Conservation (phyloP, 495 filamentous ascomycete species). For the Apiosordaria backusii region DNA sequence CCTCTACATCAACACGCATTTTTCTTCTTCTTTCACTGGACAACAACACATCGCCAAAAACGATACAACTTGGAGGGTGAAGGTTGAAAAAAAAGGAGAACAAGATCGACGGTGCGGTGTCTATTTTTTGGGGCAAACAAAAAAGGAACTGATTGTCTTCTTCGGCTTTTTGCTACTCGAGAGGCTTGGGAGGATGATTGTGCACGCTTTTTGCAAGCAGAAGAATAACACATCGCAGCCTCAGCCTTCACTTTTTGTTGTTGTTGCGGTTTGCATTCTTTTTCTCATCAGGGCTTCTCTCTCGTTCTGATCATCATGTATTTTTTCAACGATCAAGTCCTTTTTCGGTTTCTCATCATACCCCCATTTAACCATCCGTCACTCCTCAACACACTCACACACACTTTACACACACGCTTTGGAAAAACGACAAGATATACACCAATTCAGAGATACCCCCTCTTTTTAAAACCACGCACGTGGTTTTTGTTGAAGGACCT, state of each 20-base stretch:
- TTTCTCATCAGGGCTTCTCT: neutral
- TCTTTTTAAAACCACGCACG: slow-evolving; percentile 2
- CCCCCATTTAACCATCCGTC: neutral
- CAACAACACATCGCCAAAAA: neutral
- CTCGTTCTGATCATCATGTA: neutral
- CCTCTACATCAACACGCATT: neutral
- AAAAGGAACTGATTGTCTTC: too few relatives aligned
- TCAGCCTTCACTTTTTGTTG: neutral
- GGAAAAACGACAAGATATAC: neutral
- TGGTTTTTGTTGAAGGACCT: neutral
- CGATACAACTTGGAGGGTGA: neutral
- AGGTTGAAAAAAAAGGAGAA: neutral
- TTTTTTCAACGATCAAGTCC: neutral
- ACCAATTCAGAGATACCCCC: neutral
- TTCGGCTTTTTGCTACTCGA: too few relatives aligned
- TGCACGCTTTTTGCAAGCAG: neutral
- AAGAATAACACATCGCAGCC: neutral
- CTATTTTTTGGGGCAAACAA: neutral
- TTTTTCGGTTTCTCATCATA: neutral
- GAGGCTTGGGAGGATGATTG: too few relatives aligned
- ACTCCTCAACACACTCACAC: neutral
- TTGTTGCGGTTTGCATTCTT: neutral
- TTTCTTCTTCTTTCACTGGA: neutral
- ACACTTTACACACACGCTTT: neutral
- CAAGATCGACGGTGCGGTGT: neutral